phyloP scores from a whole-genome alignment of 495 filamentous ascomycete species.

The Penicillium desertorum region DNA sequence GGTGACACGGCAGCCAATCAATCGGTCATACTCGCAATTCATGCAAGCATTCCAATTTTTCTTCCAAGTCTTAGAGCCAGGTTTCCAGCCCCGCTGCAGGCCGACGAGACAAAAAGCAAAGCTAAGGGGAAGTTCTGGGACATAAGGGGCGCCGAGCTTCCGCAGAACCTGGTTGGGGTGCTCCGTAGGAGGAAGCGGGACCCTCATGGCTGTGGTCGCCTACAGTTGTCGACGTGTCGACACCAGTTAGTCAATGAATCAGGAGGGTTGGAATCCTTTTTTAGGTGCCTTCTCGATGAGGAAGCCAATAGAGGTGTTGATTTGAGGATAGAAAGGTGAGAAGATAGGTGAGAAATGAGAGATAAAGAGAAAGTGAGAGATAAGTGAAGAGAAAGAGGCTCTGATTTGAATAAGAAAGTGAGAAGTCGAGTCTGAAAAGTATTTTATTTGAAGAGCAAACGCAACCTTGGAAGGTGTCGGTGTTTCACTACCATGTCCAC shows the following conservation, averaged over 20 bases:
- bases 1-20: slow-evolving; percentile 19
- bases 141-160: background rate
- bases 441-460: too few species aligned
- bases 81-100: slow-evolving; percentile 22
- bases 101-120: slow-evolving; percentile 28
- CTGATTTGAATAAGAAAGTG: too few species aligned
- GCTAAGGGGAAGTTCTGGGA: slow-evolving; percentile 11
- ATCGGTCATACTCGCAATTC: slow-evolving; percentile 21
- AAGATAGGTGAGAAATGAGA: background rate
- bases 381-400: too few species aligned
- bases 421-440: too few species aligned
- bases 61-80: slow-evolving; percentile 20
- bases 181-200: background rate
- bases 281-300: background rate
- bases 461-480: too few species aligned
- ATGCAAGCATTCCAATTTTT: slow-evolving; percentile 28
- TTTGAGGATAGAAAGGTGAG: background rate
- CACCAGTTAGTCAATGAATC: background rate
- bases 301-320: background rate
- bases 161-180: background rate
- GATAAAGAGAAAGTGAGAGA: too few species aligned
- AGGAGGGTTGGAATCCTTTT: too few species aligned
- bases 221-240: background rate
- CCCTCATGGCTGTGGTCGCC: background rate
- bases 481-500: too few species aligned